phyloP scores from a whole-genome alignment of 1,139 yeast species.

The Pichia norvegensis region DNA sequence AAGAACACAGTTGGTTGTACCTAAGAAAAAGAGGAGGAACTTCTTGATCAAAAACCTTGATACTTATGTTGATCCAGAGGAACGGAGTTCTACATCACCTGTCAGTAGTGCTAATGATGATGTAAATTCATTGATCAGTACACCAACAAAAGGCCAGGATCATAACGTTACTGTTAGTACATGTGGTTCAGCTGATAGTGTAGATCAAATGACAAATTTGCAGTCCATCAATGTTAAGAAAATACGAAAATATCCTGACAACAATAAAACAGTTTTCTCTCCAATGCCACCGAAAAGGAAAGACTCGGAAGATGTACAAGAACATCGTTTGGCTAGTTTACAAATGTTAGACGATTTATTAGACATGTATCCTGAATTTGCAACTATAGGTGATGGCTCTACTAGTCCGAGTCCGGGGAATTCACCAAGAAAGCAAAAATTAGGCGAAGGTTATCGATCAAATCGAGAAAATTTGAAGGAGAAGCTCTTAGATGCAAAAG shows the following conservation, averaged over 20 bases:
- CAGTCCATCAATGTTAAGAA: conserved; percentile 1
- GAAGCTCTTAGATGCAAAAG: conserved; percentile 1
- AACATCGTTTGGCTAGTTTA: conserved; percentile 15
- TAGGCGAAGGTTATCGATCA: conserved; percentile 4
- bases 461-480: background rate
- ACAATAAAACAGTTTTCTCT: background rate
- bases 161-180: conserved; percentile 6
- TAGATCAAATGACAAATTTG: background rate
- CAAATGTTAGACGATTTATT: conserved; percentile 20
- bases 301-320: background rate
- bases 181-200: conserved; percentile 7
- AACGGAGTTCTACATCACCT: conserved; percentile 4
- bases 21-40: conserved; percentile 26
- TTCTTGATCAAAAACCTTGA: conserved; percentile 27
- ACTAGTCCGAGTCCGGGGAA: background rate
- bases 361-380: conserved; percentile 18
- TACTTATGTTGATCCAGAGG: conserved; percentile 17
- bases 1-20: conserved; percentile 33
- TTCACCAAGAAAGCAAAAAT: background rate
- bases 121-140: conserved; percentile 6
- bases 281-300: background rate
- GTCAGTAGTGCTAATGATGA: conserved; percentile 8
- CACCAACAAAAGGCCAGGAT: conserved; percentile 3
- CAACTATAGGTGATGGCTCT: background rate
- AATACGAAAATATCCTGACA: background rate